Base-by-base conservation (phyloP, 129 eudicot genomes). In the Erigeron canadensis region DNA sequence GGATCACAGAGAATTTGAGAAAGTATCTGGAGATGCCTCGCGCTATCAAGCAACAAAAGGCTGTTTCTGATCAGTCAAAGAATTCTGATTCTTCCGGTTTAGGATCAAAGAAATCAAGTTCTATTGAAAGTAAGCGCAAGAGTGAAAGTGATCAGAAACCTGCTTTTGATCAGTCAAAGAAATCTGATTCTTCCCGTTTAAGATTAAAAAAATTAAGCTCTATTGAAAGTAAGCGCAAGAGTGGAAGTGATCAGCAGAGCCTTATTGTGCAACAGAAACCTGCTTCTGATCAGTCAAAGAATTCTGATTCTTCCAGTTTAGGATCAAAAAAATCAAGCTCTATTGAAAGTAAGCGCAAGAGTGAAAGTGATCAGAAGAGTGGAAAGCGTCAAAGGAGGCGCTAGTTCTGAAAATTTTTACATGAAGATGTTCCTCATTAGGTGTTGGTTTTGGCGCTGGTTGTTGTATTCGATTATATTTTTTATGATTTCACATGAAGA, bases 11-110 rank as follows among this genome's bases (percentile, higher is more conserved):
- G 68, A 89, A 85, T 75, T 53, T 93, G 70, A 81, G 98, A 46
- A 96, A 92, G 68, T 89, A 89, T 59, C 68, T 92, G 51, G 89
- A 92, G 86, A 89, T 92, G 98, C 98, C 98, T 5, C 82, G 98
- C 15, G 83, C 87, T 18, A 92, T 92, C 59, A 92, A 89, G 98
- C 95, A 92, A 58, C 94, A 92, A 28, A 83, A 88, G 70, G 87
- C 96, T 5, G 89, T 72, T 11, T 78, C 94, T 2, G 90, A 77
- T n/a, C n/a, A n/a, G n/a, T n/a, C n/a, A n/a, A n/a, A n/a, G n/a
- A n/a, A n/a, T n/a, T n/a, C n/a, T n/a, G n/a, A n/a, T n/a, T n/a
- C n/a, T 60, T 85, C 90, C 1, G 90, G 84, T 19, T 80, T 82
- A 9, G 56, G 47, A 71, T 65, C 4, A 59, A 67, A 48, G 50